phyloP scores from a whole-genome alignment of 2,329 filamentous ascomycete species.

The Periconia sp. region DNA sequence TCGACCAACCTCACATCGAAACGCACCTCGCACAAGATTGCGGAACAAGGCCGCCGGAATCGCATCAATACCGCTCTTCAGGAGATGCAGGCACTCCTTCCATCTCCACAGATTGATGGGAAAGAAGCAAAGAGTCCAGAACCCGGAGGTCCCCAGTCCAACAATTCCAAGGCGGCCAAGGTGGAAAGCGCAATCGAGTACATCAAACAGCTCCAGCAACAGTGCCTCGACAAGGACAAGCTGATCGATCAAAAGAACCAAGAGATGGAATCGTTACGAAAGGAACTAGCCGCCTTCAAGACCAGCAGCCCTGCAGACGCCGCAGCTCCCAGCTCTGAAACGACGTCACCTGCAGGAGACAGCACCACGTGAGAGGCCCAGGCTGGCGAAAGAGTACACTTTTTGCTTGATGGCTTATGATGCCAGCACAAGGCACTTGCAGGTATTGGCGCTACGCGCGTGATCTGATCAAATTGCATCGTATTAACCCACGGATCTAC shows the following conservation, averaged over 20 bases:
- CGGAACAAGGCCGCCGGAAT: conserved; percentile 92
- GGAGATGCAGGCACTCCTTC: conserved; percentile 86
- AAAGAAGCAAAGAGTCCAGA: conserved; percentile 41
- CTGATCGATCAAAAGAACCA: conserved; percentile 67
- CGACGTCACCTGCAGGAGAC: background rate
- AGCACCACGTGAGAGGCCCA: conserved; percentile 5
- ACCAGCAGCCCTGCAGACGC: conserved; percentile 17
- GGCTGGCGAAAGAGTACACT: background rate
- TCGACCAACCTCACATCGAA: conserved; percentile 95
- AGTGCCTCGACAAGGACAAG: conserved; percentile 66
- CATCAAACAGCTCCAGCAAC: conserved; percentile 80
- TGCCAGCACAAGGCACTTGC: no score
- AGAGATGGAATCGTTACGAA: conserved; percentile 53
- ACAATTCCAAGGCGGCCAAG: conserved; percentile 84
- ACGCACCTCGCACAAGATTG: conserved; percentile 95
- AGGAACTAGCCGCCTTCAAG: conserved; percentile 52
- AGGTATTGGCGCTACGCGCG: no score
- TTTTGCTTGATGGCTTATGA: no score
- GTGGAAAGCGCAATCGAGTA: conserved; percentile 98
- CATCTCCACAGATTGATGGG: conserved; percentile 49
- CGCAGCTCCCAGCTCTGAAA: background rate
- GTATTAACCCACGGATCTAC: no score
- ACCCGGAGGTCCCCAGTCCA: conserved; percentile 35
- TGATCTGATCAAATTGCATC: background rate
- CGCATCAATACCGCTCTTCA: conserved; percentile 92